Evolutionary conservation across 2,329 filamentous ascomycete species (phyloP).

Genomic region (Talaromyces sp.): DNA sequence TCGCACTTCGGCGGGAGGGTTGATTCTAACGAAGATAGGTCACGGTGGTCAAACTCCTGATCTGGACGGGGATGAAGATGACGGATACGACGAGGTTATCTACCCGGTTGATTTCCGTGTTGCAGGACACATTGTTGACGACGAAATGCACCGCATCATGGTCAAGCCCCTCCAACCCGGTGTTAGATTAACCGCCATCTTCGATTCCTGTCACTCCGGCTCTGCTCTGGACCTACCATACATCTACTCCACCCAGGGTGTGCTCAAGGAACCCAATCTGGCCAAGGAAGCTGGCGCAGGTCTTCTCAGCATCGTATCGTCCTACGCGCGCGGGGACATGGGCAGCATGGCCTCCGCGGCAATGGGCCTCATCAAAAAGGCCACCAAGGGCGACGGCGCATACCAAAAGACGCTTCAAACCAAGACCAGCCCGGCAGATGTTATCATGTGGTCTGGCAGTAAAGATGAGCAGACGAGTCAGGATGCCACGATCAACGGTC

Average conservation of each 20-base stretch:
- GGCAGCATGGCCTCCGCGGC: conserved; percentile 74
- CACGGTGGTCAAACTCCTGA: conserved; percentile 75
- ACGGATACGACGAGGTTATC: conserved; percentile 74
- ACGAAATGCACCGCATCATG: conserved; percentile 74
- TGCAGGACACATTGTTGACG: conserved; percentile 72
- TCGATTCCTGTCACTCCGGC: conserved; percentile 66
- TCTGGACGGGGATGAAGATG: conserved; percentile 70
- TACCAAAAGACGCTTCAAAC: conserved; percentile 79
- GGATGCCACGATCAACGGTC: conserved; percentile 80
- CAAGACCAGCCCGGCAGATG: conserved; percentile 90
- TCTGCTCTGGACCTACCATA: conserved; percentile 65
- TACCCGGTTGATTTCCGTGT: conserved; percentile 71
- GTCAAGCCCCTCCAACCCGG: conserved; percentile 75
- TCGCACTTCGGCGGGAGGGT: neutral
- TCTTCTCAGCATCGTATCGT: conserved; percentile 64
- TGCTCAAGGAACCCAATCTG: conserved; percentile 67
- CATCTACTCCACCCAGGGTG: conserved; percentile 64
- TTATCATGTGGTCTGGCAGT: conserved; percentile 96
- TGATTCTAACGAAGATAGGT: conserved; percentile 42
- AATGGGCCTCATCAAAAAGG: conserved; percentile 84
- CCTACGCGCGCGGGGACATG: conserved; percentile 81
- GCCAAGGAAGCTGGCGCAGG: conserved; percentile 66
- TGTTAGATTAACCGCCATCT: conserved; percentile 70
- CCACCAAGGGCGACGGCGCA: conserved; percentile 71
- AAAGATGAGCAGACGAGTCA: conserved; percentile 94